Conservation (phyloP, 306 rosid genomes). For the Prunus mira region DNA sequence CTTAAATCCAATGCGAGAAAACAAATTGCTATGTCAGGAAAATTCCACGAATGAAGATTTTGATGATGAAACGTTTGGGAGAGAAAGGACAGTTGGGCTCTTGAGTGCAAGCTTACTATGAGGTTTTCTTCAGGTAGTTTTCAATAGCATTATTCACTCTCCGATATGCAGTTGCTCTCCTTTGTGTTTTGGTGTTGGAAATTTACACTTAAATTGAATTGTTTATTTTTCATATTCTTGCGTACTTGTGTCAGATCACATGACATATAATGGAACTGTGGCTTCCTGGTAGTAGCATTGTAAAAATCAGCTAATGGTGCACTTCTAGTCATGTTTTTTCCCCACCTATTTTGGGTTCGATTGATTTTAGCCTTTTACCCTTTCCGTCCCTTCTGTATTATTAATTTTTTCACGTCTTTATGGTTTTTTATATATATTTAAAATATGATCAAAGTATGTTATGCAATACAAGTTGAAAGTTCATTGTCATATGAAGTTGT, state of each 20-base stretch:
- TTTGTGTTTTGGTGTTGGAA: not conserved
- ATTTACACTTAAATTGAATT: not conserved
- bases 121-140: slow-evolving; percentile 64
- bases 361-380: not conserved
- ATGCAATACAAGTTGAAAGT: not conserved
- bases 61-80: slow-evolving; percentile 75
- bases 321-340: not conserved
- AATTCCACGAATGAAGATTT: slow-evolving; percentile 88
- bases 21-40: slow-evolving; percentile 80
- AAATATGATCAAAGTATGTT: not conserved
- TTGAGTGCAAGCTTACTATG: slow-evolving; percentile 62
- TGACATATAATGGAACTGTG: not conserved
- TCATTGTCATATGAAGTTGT: too few species aligned
- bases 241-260: not conserved
- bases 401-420: not conserved
- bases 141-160: slow-evolving; percentile 4
- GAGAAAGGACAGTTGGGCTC: slow-evolving; percentile 69
- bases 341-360: not conserved
- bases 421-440: not conserved
- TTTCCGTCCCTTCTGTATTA: not conserved
- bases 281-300: not conserved
- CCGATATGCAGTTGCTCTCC: not conserved
- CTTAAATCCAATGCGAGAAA: slow-evolving; percentile 47
- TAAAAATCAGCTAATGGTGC: not conserved
- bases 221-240: not conserved